phyloP scores from a whole-genome alignment of 306 rosid genomes.

The Abrus precatorius region DNA sequence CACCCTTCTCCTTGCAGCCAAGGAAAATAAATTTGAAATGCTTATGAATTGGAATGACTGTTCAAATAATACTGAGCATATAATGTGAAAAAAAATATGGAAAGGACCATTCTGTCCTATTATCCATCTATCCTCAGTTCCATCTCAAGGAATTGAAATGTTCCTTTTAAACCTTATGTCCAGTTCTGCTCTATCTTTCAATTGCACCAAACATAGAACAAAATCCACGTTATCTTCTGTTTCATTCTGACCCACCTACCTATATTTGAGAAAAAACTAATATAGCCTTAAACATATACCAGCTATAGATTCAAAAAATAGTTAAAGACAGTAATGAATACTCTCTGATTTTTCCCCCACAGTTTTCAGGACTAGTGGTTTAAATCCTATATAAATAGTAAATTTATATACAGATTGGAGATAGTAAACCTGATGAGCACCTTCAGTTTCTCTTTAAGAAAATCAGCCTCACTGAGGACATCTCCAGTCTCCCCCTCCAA shows the following conservation, averaged over 20 bases:
- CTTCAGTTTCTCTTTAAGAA: constrained; percentile 92
- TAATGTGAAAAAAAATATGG: no score
- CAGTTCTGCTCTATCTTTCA: no score
- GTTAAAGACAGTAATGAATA: constrained; percentile 4
- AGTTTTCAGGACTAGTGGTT: constrained; percentile 5
- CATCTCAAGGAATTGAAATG: no score
- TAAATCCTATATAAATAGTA: constrained; percentile 16
- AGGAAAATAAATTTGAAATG: constrained; percentile 19
- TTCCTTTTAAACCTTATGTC: no score
- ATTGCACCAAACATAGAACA: no score
- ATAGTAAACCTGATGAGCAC: constrained; percentile 56
- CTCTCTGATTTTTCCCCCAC: constrained; percentile 25
- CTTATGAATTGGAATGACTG: constrained; percentile 7
- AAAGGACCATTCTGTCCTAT: no score
- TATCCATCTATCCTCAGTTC: background rate
- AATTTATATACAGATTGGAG: constrained; percentile 33
- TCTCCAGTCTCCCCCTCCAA: constrained; percentile 87
- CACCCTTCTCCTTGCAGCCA: constrained; percentile 18
- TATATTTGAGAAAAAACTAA: constrained; percentile 37
- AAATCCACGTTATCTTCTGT: no score
- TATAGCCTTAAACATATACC: constrained; percentile 22
- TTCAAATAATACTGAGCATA: background rate
- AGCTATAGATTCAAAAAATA: constrained; percentile 7
- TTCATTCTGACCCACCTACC: background rate
- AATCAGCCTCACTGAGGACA: constrained; percentile 90